Evolutionary conservation across 2,329 filamentous ascomycete genomes (phyloP).

Genomic region (Penicillium brasilianum): DNA sequence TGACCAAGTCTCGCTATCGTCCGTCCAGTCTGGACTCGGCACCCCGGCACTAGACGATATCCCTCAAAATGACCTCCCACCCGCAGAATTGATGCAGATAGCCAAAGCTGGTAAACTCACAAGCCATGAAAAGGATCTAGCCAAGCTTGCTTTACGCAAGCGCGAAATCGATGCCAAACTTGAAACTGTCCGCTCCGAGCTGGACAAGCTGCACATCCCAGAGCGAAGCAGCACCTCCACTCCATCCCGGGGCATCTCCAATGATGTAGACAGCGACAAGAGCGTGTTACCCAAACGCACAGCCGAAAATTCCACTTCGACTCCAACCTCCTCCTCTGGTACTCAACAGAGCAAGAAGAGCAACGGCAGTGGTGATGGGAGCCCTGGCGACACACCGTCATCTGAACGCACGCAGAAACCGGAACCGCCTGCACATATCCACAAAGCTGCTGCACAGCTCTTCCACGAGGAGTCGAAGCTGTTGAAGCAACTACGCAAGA

Average conservation of each 20-base stretch:
- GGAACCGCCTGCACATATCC: conserved; percentile 29
- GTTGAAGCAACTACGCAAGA: conserved; percentile 47
- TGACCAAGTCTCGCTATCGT: conserved; percentile 27
- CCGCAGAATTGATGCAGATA: conserved; percentile 33
- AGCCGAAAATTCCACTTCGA: conserved; percentile 26
- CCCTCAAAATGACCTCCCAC: conserved; percentile 27
- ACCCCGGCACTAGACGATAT: conserved; percentile 28
- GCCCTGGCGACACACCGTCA: conserved; percentile 24
- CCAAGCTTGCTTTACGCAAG: conserved; percentile 49
- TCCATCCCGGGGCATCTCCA: conserved; percentile 17
- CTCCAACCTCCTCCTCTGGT: conserved; percentile 15
- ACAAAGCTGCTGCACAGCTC: conserved; percentile 40
- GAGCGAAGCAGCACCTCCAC: conserved; percentile 14
- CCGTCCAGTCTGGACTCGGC: conserved; percentile 25
- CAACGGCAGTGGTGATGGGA: conserved; percentile 9
- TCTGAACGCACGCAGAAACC: conserved; percentile 17
- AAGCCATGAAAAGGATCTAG: conserved; percentile 50
- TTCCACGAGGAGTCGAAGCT: conserved; percentile 43
- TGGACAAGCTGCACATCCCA: conserved; percentile 35
- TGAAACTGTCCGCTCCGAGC: conserved; percentile 41
- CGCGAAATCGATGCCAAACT: conserved; percentile 46
- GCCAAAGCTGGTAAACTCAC: conserved; percentile 40
- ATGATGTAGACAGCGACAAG: conserved; percentile 27
- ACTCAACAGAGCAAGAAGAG: conserved; percentile 25
- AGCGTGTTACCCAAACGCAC: conserved; percentile 26